Base-by-base conservation (phyloP, 2,329 filamentous ascomycete genomes). In the Beauveria australis region DNA sequence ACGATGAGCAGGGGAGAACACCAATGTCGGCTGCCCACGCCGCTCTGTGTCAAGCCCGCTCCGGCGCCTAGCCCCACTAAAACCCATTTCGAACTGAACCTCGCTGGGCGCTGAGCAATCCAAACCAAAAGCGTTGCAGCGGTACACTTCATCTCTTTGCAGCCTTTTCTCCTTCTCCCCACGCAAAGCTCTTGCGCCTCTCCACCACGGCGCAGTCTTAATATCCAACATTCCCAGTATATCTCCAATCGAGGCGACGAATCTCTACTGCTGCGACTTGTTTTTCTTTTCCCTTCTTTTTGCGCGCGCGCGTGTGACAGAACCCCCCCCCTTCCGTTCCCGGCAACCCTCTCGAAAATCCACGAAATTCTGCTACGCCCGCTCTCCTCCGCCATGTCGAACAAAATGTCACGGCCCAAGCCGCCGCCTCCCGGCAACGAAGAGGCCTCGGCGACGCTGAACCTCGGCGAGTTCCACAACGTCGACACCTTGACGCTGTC, bases 401-500 rank as follows among this genome's bases (percentile, higher is more conserved):
- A 76, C 66, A 75, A 75, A 40, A 85, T 83, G 30, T 86, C 87
- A 60, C 87, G 89, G 63, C 80, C 82, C 63, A 91, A 89, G 75
- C 88, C 86, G 64, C 78, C 81, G 49, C 83, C 83, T 53, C 82
- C 85, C 61, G 89, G 89, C 71, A 92, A 96, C 73, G 93, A 97
- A 75, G 92, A 97, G 78, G 92, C 93, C 26, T 86, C 88, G 54
- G 79, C 84, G 8, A 85, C 86, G 60, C 85, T 97, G 65, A 89
- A 88, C 73, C 88, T 99, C 12, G 94, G 94, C 76, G 93, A 97
- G 72, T 97, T 97, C 76, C 86, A 95, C 68, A 82, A 93, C 70
- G 92, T 95, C 66, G 91, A 94, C 72, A 93, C 92, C 6, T 81
- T 99, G 64, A 96, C 92, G 51, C 84, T 97, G 58, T 96, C 91